Evolutionary conservation across 352 stramenopile species (phyloP).

Genomic region (Pythium brassicae): DNA sequence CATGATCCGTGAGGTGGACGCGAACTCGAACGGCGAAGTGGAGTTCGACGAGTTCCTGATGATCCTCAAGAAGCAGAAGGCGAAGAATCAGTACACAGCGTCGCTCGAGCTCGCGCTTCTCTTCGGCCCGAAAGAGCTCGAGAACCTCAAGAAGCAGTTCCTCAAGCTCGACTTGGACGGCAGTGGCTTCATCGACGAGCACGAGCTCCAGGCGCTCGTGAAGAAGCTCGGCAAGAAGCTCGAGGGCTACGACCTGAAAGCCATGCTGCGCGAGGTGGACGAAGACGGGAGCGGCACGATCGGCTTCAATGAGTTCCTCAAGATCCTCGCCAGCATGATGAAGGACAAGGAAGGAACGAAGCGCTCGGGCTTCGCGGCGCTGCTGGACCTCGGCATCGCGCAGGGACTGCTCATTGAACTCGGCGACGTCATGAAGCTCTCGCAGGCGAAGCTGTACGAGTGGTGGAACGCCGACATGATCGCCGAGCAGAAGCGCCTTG

Average conservation of each 20-base stretch:
- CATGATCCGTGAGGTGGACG: conserved; percentile 52
- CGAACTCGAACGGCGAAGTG: conserved; percentile 56
- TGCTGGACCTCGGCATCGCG: conserved; percentile 55
- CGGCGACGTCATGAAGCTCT: conserved; percentile 49
- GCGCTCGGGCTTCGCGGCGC: conserved; percentile 38
- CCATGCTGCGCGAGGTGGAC: conserved; percentile 66
- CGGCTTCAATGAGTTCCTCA: conserved; percentile 68
- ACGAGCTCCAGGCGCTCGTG: conserved; percentile 54
- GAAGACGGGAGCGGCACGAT: conserved; percentile 60
- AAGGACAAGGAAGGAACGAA: conserved; percentile 24
- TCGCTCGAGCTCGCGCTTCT: conserved; percentile 59
- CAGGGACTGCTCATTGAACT: conserved; percentile 63
- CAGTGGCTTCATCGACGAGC: conserved; percentile 64
- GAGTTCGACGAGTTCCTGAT: conserved; percentile 68
- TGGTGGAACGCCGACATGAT: conserved; percentile 68
- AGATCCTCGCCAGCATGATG: conserved; percentile 59
- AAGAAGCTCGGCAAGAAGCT: conserved; percentile 49
- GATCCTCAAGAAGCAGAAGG: conserved; percentile 51
- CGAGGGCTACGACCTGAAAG: conserved; percentile 42
- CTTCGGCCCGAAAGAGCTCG: conserved; percentile 61
- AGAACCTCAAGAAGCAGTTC: conserved; percentile 67
- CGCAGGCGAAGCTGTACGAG: conserved; percentile 44
- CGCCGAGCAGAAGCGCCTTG: conserved; percentile 60
- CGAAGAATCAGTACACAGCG: conserved; percentile 57
- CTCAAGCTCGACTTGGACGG: conserved; percentile 60